Evolutionary conservation across 2,329 filamentous ascomycete species (phyloP).

Genomic region (Aspergillus piperis): DNA sequence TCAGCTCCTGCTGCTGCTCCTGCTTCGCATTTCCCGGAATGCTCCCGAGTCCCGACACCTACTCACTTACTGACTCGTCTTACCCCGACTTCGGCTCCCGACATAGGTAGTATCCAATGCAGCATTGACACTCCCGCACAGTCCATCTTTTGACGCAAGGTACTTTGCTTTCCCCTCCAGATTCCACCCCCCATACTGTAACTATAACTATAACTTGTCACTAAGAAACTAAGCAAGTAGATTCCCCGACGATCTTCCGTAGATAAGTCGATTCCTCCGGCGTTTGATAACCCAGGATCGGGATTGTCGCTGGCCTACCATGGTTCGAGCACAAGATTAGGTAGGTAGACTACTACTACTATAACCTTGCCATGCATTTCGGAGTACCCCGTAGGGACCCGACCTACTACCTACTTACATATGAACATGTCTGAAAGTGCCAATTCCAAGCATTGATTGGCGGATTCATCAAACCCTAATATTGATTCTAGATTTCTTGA

Average conservation of each 20-base stretch:
- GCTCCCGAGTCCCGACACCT: too few species aligned
- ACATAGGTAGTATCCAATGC: not conserved
- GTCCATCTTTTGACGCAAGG: constrained; percentile 6
- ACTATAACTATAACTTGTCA: too few species aligned
- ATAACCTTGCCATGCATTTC: too few species aligned
- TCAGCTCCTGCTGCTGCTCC: too few species aligned
- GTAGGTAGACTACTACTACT: too few species aligned
- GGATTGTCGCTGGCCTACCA: not conserved
- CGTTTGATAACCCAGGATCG: not conserved
- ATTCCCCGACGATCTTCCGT: constrained; percentile 7
- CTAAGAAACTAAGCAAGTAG: not conserved
- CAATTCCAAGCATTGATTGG: not conserved
- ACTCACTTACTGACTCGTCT: too few species aligned
- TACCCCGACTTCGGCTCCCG: not conserved
- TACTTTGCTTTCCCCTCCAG: not conserved
- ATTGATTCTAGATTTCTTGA: not conserved
- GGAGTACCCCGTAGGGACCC: not conserved
- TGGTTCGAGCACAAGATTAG: not conserved
- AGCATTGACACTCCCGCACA: not conserved
- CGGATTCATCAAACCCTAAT: not conserved
- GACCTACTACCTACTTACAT: too few species aligned
- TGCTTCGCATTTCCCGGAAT: not conserved
- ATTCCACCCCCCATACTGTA: too few species aligned
- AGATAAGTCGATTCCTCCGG: constrained; percentile 6
- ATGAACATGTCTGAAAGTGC: too few species aligned